Evolutionary conservation across 2,329 filamentous ascomycete species (phyloP), one percentile per base, ranked within the genome.

Genomic region (Claviceps sp.): DNA sequence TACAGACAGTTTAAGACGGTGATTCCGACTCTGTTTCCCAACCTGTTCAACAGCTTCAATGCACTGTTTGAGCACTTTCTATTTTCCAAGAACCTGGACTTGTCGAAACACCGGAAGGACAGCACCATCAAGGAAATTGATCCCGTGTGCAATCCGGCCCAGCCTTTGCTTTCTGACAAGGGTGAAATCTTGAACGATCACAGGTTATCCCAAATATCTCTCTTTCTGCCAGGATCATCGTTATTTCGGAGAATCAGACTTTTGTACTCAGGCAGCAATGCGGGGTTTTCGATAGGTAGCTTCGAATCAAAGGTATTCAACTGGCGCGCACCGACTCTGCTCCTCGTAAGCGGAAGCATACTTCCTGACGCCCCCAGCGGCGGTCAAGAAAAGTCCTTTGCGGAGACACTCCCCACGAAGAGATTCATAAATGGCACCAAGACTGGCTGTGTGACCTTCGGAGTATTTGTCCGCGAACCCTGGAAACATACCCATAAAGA

Each of bases 231-330:
- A 1, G 79, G 81, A 6, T 71, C 72, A 4, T 74, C 76, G 2
- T 72, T 89, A 5, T 88, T 88, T 62, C 72, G 79, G 11, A 73
- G 79, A 3, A 70, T 88, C 2, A 77, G 83, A 1, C 73, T 81
- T 2, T 70, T 89, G 0, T 89, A 88, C 62, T 83, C 81, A 1
- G 85, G 85, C 5, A 81, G 77, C 47, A 77, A 80, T 26, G 79
- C 83, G 13, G 85, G 85, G 5, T 89, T 88, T 65, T 86, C 83
- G 20, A 84, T 88, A 79, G 84, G 85, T 22, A 84, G 81, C 52
- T 88, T 88, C 56, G 82, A 88, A 62, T 77, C 81, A 20, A 83
- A 82, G 58, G 81, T 87, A 2, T 85, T 88, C 67, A 85, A 88
- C 63, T 89, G 85, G 85, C 74, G 78, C 43, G 84, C 84, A 0